phyloP scores from a whole-genome alignment of 2,329 filamentous ascomycete genomes.

The Teratosphaeria epicoccoides region DNA sequence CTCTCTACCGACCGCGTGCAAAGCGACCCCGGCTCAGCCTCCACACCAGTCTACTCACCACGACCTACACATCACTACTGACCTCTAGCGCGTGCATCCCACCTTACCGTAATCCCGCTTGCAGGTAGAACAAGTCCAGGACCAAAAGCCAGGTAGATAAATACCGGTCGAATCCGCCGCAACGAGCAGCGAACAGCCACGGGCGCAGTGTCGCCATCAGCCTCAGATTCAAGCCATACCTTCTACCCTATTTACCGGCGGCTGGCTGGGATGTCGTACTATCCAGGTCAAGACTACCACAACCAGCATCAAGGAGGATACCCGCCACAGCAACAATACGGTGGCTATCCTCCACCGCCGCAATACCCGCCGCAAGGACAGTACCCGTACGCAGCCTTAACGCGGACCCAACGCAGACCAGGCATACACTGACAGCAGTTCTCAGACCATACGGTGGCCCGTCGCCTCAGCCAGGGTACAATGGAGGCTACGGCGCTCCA shows the following conservation, averaged over 20 bases:
- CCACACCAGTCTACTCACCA: background rate
- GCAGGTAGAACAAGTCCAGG: background rate
- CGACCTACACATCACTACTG: background rate
- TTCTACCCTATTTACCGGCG: background rate
- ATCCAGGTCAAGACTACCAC: constrained; percentile 25
- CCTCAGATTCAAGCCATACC: background rate
- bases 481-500: constrained; percentile 32
- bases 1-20: background rate
- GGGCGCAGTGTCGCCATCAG: constrained; percentile 2
- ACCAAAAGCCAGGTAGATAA: background rate
- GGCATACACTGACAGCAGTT: background rate
- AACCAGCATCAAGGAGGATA: constrained; percentile 17
- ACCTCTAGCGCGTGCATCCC: background rate
- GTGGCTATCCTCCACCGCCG: constrained; percentile 21
- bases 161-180: background rate
- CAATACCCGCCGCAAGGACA: constrained; percentile 13
- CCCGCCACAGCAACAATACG: constrained; percentile 14
- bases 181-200: constrained; percentile 5
- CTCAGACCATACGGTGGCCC: constrained; percentile 22
- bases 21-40: constrained; percentile 1
- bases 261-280: constrained; percentile 17
- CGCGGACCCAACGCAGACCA: background rate
- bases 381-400: background rate
- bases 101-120: background rate
- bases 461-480: constrained; percentile 31